Percentiles rank a stretch among this genome's conserved stretches.
Evolutionary conservation across 2,329 filamentous ascomycete species (phyloP).

Genomic region (Eurotiales sp.): DNA sequence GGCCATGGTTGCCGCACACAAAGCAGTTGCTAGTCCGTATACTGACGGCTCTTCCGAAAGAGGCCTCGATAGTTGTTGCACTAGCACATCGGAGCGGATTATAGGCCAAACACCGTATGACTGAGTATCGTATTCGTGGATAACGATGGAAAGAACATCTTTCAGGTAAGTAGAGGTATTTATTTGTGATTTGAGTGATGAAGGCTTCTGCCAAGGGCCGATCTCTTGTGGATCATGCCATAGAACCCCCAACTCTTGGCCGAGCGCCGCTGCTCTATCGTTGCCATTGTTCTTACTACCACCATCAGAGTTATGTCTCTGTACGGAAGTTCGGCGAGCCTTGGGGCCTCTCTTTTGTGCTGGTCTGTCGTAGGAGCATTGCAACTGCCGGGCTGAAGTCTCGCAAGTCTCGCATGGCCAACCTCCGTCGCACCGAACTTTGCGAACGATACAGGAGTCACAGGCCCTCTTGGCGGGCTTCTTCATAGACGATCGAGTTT

Average conservation of each 20-base stretch:
- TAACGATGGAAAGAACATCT: conserved; percentile 16
- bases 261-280: background rate
- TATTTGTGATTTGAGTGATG: background rate
- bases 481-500: background rate
- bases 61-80: conserved; percentile 13
- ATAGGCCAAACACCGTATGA: conserved; percentile 31
- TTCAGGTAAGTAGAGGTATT: background rate
- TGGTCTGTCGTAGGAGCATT: conserved; percentile 27
- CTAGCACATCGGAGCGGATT: conserved; percentile 19
- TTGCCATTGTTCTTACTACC: background rate
- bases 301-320: background rate
- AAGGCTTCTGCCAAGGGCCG: background rate
- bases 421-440: conserved; percentile 28
- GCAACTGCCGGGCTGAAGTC: conserved; percentile 18
- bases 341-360: conserved; percentile 28
- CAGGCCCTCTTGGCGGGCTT: conserved; percentile 26
- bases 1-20: conserved; percentile 31
- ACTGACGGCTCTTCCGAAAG: conserved; percentile 8
- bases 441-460: conserved; percentile 28
- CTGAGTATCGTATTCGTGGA: conserved; percentile 21
- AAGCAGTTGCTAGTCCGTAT: conserved; percentile 22
- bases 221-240: background rate
- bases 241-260: background rate
- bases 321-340: conserved; percentile 15
- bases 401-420: conserved; percentile 28